These are phyloP conservation scores for Talaromyces rugulosus DNA, from an alignment of 2,329 filamentous ascomycete species.

Conservation along the genomic window DNA sequence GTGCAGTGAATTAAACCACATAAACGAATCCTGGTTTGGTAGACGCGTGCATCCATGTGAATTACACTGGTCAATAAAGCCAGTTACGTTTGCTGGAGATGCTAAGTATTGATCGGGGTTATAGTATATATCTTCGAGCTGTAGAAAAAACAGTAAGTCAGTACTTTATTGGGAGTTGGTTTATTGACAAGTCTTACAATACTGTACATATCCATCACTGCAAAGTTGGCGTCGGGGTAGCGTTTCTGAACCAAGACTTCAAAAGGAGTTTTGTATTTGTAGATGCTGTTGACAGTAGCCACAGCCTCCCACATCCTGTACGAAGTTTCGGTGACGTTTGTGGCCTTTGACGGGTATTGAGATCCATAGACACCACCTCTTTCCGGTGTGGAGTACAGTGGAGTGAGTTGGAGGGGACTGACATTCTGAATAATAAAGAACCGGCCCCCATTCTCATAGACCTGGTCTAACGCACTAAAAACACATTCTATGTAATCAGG, in stretches of 20 bases:
- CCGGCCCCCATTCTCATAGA: conserved; percentile 64
- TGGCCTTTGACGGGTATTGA: conserved; percentile 44
- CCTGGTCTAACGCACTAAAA: conserved; percentile 56
- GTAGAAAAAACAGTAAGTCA: background rate
- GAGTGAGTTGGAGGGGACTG: conserved; percentile 62
- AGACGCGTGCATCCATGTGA: conserved; percentile 38
- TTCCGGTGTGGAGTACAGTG: conserved; percentile 57
- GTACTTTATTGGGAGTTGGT: background rate
- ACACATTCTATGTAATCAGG: conserved; percentile 65
- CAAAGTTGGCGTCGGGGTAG: conserved; percentile 56
- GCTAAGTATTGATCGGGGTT: conserved; percentile 59
- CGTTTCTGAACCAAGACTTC: conserved; percentile 38
- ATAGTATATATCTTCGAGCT: conserved; percentile 61
- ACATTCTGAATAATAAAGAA: conserved; percentile 70
- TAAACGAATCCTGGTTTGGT: conserved; percentile 53
- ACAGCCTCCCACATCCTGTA: conserved; percentile 52
- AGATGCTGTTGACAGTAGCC: conserved; percentile 49
- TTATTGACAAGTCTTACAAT: conserved; percentile 39
- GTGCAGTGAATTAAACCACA: conserved; percentile 74
- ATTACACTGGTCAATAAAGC: conserved; percentile 55
- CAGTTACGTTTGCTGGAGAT: conserved; percentile 59
- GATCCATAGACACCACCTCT: conserved; percentile 40
- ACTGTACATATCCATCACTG: conserved; percentile 63
- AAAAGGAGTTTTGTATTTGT: conserved; percentile 48
- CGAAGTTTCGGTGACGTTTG: conserved; percentile 48